A percentile compares a stretch with the other conserved stretches of the same genome.
These are phyloP conservation scores for Chaetomiaceae sp. DNA, from an alignment of 2,329 filamentous ascomycete species.

Conservation along the genomic window DNA sequence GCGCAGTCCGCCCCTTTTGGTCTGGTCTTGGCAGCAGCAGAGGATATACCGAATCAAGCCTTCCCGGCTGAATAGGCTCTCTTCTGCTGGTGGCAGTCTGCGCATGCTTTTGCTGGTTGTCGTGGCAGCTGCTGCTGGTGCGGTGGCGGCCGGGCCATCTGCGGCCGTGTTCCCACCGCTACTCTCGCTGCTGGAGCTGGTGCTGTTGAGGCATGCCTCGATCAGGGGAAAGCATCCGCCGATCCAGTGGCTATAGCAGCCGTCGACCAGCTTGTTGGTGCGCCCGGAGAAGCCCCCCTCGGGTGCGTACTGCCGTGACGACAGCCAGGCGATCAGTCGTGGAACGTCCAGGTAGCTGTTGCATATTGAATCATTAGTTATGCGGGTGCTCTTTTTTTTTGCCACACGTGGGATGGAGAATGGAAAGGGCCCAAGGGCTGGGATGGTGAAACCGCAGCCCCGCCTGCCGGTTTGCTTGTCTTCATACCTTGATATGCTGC, in stretches of 20 bases:
- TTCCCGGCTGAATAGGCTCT: conserved; percentile 71
- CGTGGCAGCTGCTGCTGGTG: conserved; percentile 13
- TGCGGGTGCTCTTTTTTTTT: conserved; percentile 29
- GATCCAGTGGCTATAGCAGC: conserved; percentile 98
- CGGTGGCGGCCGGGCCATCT: conserved; percentile 1
- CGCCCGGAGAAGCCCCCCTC: conserved; percentile 91
- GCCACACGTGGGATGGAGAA: conserved; percentile 36
- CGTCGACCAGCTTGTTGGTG: conserved; percentile 96
- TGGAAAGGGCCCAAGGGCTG: neutral
- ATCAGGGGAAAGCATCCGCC: conserved; percentile 91
- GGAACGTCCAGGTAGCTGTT: conserved; percentile 70
- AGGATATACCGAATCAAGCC: conserved; percentile 87
- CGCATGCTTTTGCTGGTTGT: conserved; percentile 17
- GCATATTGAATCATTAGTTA: neutral
- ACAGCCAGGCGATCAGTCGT: conserved; percentile 79
- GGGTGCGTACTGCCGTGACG: conserved; percentile 80
- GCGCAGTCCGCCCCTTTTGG: conserved; percentile 70
- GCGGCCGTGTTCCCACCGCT: conserved; percentile 6
- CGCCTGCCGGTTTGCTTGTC: conserved; percentile 33
- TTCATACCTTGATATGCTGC: conserved; percentile 70
- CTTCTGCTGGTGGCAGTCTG: conserved; percentile 32
- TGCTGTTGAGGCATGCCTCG: conserved; percentile 61
- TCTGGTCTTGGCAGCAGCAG: conserved; percentile 74
- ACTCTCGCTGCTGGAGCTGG: conserved; percentile 35
- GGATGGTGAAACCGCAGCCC: too few species aligned